A percentile compares a stretch with the other conserved stretches of the same genome.
Evolutionary conservation across 2,329 filamentous ascomycete genomes (phyloP).

Genomic region (Lachnellula subtilissima): DNA sequence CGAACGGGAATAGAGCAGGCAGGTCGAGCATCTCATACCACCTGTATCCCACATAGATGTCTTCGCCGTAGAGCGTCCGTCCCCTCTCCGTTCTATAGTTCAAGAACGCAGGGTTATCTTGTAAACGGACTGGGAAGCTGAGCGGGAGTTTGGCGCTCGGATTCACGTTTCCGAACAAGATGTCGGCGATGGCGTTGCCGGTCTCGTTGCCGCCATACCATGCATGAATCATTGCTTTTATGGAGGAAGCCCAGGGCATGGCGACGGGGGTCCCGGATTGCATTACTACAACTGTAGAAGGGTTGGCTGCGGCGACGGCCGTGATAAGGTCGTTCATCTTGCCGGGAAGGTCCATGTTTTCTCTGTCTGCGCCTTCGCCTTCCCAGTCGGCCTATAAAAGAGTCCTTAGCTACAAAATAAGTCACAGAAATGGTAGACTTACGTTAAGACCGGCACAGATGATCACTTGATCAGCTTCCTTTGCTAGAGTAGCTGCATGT

Average conservation of each 20-base stretch:
- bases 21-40: conserved; percentile 70
- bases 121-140: conserved; percentile 61
- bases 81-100: conserved; percentile 69
- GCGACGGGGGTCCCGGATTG: conserved; percentile 72
- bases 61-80: conserved; percentile 71
- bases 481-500: conserved; percentile 63
- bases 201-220: conserved; percentile 89
- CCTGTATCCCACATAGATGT: conserved; percentile 75
- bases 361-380: conserved; percentile 72
- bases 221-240: conserved; percentile 60
- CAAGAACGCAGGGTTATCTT: conserved; percentile 71
- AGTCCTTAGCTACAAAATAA: background rate
- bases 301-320: conserved; percentile 60
- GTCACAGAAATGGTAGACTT: conserved; percentile 2
- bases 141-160: conserved; percentile 72
- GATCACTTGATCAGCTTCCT: conserved; percentile 69
- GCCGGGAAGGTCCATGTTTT: conserved; percentile 72
- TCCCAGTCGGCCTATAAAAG: conserved; percentile 60
- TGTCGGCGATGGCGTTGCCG: conserved; percentile 73
- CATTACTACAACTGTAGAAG: conserved; percentile 67
- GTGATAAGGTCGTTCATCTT: conserved; percentile 65
- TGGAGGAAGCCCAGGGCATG: conserved; percentile 62
- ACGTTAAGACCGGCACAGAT: conserved; percentile 72
- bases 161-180: conserved; percentile 69
- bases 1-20: conserved; percentile 69